These are phyloP conservation scores for Calycina marina DNA, from an alignment of 2,329 filamentous ascomycete species.

Conservation along the genomic window DNA sequence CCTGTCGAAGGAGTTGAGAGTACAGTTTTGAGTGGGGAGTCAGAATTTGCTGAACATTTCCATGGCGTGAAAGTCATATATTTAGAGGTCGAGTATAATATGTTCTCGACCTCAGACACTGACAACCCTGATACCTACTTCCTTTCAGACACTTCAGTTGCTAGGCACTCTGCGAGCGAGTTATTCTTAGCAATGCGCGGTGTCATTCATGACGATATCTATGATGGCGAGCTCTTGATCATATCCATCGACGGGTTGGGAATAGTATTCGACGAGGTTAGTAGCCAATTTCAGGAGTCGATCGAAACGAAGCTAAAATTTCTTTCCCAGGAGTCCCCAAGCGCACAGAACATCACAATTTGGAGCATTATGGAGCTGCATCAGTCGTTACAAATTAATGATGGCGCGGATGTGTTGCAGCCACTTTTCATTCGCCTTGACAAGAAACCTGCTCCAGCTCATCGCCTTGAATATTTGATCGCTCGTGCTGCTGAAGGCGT, in stretches of 20 bases:
- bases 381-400: constrained; percentile 41
- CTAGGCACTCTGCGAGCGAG: constrained; percentile 34
- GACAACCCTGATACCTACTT: constrained; percentile 40
- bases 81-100: constrained; percentile 36
- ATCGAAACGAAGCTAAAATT: no score
- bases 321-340: constrained; percentile 30
- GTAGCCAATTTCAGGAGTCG: no score
- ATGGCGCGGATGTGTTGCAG: constrained; percentile 34
- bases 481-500: constrained; percentile 39
- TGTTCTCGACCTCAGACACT: constrained; percentile 40
- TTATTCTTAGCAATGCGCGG: constrained; percentile 41
- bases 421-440: constrained; percentile 43
- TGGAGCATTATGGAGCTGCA: constrained; percentile 44
- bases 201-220: constrained; percentile 38
- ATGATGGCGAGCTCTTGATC: constrained; percentile 40
- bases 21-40: no score
- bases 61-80: constrained; percentile 39
- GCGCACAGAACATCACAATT: constrained; percentile 34
- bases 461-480: constrained; percentile 35
- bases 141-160: constrained; percentile 38
- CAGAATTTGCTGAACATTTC: no score
- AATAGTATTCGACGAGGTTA: constrained; percentile 42
- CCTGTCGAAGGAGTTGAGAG: no score
- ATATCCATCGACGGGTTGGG: constrained; percentile 39
- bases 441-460: constrained; percentile 36